phyloP scores from a whole-genome alignment of 1,284 basidiomycete genomes.

The Mrakiaceae sp. region DNA sequence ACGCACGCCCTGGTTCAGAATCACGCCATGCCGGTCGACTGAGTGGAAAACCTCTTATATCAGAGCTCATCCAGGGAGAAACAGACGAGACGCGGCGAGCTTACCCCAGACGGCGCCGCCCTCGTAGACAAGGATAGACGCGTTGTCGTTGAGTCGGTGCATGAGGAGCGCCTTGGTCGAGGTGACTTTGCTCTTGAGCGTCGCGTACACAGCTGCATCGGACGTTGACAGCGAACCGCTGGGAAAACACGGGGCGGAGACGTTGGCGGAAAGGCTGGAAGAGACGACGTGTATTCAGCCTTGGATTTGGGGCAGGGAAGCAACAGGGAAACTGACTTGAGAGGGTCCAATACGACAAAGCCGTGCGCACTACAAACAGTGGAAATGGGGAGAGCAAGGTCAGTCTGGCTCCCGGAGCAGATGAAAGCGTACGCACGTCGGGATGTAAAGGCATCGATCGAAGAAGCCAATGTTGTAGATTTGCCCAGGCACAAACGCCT shows the following conservation, averaged over 20 bases:
- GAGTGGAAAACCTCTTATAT: too few relatives aligned
- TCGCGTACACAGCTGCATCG: background rate
- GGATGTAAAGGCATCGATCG: too few relatives aligned
- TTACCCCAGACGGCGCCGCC: background rate
- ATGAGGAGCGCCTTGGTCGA: background rate
- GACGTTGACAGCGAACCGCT: too few relatives aligned
- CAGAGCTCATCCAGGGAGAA: too few relatives aligned
- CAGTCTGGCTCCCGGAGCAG: too few relatives aligned
- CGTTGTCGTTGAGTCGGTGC: slow-evolving; percentile 2
- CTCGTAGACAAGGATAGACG: slow-evolving; percentile 9
- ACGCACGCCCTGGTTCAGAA: slow-evolving; percentile 6
- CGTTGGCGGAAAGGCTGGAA: slow-evolving; percentile 1
- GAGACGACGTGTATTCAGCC: background rate
- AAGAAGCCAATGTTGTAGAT: slow-evolving; percentile 7
- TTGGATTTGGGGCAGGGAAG: background rate
- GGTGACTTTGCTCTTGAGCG: background rate
- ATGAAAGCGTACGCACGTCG: too few relatives aligned
- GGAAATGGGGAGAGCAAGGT: too few relatives aligned
- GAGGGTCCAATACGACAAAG: slow-evolving; percentile 2
- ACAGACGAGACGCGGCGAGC: too few relatives aligned
- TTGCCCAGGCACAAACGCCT: slow-evolving; percentile 1
- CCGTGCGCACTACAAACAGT: background rate
- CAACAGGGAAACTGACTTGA: background rate
- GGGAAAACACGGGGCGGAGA: background rate
- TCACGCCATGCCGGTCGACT: background rate